Percentiles rank a stretch among this genome's conserved stretches.
Conservation (phyloP, 2,329 filamentous ascomycete species). For the Knoxdaviesia proteae region DNA sequence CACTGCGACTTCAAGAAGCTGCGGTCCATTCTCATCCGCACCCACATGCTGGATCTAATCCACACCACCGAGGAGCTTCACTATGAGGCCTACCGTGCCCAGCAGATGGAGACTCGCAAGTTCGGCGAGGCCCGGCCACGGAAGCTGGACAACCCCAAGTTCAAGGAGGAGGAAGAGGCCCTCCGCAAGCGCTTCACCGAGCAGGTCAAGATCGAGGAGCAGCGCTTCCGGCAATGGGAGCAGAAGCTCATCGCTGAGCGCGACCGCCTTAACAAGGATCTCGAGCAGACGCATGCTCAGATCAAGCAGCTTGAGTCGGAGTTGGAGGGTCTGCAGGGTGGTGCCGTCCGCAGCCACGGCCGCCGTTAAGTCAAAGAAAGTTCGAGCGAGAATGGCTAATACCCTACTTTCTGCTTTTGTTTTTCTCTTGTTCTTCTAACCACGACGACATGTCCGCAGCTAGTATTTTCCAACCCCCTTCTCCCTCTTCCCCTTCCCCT, state of each 20-base stretch:
- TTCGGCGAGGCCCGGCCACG: slow-evolving; percentile 92
- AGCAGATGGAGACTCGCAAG: slow-evolving; percentile 99
- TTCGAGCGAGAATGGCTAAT: not conserved
- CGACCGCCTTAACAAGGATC: slow-evolving; percentile 97
- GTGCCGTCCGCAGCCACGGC: slow-evolving; percentile 73
- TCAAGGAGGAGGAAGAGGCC: slow-evolving; percentile 98
- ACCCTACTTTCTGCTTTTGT: slow-evolving; percentile 1
- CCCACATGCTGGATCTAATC: slow-evolving; percentile 98
- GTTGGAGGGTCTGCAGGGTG: slow-evolving; percentile 83
- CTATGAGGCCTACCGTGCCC: slow-evolving; percentile 96
- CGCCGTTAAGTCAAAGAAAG: slow-evolving; percentile 43
- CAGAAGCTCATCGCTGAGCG: slow-evolving; percentile 98
- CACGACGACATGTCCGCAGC: not conserved
- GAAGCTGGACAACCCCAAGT: slow-evolving; percentile 99
- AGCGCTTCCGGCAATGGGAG: slow-evolving; percentile 98
- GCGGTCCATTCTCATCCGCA: slow-evolving; percentile 93
- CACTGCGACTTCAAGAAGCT: slow-evolving; percentile 99
- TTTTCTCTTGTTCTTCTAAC: slow-evolving; percentile 1
- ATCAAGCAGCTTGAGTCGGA: slow-evolving; percentile 86
- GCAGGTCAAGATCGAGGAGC: slow-evolving; percentile 99
- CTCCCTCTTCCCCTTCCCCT: not conserved
- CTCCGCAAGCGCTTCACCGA: slow-evolving; percentile 98
- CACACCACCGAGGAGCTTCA: slow-evolving; percentile 98
- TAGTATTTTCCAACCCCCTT: not conserved
- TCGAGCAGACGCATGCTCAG: slow-evolving; percentile 89